These are phyloP conservation scores for Cajanus cajan DNA, from an alignment of 306 rosid species.

Conservation along the genomic window DNA sequence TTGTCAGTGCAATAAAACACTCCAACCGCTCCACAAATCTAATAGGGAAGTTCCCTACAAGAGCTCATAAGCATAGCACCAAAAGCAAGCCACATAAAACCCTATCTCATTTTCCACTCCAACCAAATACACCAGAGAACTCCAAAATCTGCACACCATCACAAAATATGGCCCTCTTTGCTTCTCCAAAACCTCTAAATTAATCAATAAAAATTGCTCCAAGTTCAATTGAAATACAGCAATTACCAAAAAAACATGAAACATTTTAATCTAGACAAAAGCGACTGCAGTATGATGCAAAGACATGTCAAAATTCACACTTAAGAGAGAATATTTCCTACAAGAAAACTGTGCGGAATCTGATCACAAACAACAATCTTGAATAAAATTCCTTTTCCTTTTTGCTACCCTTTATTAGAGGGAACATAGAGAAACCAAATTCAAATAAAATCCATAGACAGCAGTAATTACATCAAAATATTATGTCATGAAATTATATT, in stretches of 20 bases:
- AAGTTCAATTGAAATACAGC: conserved; percentile 12
- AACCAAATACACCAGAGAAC: conserved; percentile 12
- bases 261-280: neutral
- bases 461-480: neutral
- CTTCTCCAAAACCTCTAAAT: conserved; percentile 15
- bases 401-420: neutral
- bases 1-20: conserved; percentile 14
- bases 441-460: neutral
- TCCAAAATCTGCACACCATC: neutral
- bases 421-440: neutral
- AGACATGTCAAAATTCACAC: neutral
- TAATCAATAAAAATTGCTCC: conserved; percentile 21
- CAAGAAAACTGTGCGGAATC: neutral
- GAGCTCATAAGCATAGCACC: neutral
- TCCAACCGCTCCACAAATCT: conserved; percentile 6
- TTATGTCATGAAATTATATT: conserved; percentile 20
- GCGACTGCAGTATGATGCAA: neutral
- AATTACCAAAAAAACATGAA: conserved; percentile 1
- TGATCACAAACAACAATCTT: neutral
- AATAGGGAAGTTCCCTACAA: neutral
- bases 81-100: neutral
- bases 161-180: neutral
- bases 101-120: neutral
- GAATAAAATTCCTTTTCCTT: neutral
- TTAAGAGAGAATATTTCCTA: neutral